Base-by-base conservation (phyloP, 2,329 filamentous ascomycete species). In the Aschersonia sp. region DNA sequence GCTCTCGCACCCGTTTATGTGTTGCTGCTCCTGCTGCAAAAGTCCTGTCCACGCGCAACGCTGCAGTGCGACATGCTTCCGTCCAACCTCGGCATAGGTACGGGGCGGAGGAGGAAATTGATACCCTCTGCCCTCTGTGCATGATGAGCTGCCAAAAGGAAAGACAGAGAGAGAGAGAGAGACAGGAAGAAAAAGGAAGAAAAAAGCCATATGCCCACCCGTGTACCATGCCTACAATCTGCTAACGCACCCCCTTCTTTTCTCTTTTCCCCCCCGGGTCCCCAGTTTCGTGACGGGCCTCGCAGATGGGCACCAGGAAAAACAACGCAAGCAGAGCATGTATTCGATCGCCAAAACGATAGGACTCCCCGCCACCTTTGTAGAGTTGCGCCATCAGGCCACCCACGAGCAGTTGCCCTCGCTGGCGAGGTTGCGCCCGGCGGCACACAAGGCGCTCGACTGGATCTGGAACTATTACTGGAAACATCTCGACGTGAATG, bases 401-500 rank as follows among this genome's bases (percentile, higher is more conserved):
- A 94, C 88, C 41, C 89, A 97, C 62, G 86, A 94, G 63, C 85
- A 88, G 60, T 69, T 95, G 49, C 89, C 89, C 0, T 81, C 82
- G 1, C 69, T 95, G 47, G 72, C 76, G 9, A 80, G 87, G 52
- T 69, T 96, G 52, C 77, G 87, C 46, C 73, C 73, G 37, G 84
- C 84, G 1, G 78, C 83, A 1, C 67, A 72, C 52, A 78, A 83
- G 56, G 86, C 84, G 1, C 69, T 96, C 52, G 70, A 72, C 43
- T 96, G 89, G 89, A 80, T 96, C 46, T 95, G 87, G 86, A 74
- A 81, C 47, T 86, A 86, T 62, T 96, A 94, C 68, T 97, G 89
- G 89, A 67, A 63, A 56, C 66, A 73, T 42, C 60, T 79, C 22
- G 55, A 58, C 2, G 59, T 61, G 5, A 58, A 61, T 5, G 58